Base-by-base conservation (phyloP, 805 yeast species). In the Myxozyma udenii region DNA sequence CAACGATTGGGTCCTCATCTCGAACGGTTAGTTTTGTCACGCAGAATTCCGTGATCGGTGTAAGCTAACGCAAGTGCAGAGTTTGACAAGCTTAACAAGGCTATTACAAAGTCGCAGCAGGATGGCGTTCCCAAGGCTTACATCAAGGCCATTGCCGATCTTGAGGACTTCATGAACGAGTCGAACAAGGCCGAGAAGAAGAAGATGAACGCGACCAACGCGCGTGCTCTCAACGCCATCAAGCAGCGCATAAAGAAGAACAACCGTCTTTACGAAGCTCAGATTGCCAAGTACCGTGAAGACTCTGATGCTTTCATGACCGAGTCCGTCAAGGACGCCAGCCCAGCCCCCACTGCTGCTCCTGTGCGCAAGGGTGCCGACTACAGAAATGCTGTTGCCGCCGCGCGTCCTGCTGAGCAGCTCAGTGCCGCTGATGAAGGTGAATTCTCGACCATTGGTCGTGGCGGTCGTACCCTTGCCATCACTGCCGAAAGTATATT, bases 161-260 rank as follows among this genome's bases (percentile, higher is more conserved):
- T 91, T 60, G 95, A 89, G 61, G 86, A 82, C 58, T 75, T 79
- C 55, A 77, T 87, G 58, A 68, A 66, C 43, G 80, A 77, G 52
- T 75, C 76, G 50, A 66, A 78, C 49, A 73, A 74, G 54, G 76
- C 73, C 61, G 79, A 78, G 60, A 77, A 77, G 64, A 83, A 84
- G 74, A 86, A 85, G 64, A 76, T 89, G 73, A 86, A 87, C 63
- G 90, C 95, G 19, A 78, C 80, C 50, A 86, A 83, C 58, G 81
- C 95, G 25, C 85, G 87, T 66, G 90, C 97, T 12, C 84, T 84
- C 71, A 93, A 90, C 71, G 81, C 89, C 45, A 75, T 84, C 48
- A 87, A 79, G 73, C 98, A 93, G 76, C 85, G 96, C 68, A 83
- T 88, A 51, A 87, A 80, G 73, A 89, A 86, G 73, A 79, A 81